Conservation (phyloP, 2,329 filamentous ascomycete species). For the Blastomyces gilchristii region DNA sequence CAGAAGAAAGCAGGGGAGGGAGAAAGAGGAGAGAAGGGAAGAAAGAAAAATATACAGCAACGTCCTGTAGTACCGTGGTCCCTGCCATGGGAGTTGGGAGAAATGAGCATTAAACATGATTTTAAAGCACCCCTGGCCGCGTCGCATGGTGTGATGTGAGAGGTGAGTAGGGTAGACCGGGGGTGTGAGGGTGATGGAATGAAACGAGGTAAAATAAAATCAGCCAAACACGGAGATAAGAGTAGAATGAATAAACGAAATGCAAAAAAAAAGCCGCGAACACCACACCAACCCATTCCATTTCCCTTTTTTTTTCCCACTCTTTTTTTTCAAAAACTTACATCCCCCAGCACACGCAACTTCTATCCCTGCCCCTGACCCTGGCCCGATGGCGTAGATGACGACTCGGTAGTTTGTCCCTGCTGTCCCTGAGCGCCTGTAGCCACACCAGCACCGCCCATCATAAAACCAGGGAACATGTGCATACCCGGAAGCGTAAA, state of each 20-base stretch:
- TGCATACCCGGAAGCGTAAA: slow-evolving; percentile 43
- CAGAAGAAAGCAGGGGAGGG: not conserved
- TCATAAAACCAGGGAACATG: slow-evolving; percentile 41
- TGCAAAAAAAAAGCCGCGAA: not conserved
- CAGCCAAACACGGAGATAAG: not conserved
- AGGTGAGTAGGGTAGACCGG: too few relatives aligned
- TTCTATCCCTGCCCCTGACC: slow-evolving; percentile 18
- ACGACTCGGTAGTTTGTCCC: slow-evolving; percentile 11
- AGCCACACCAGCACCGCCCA: slow-evolving; percentile 28
- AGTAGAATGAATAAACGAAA: not conserved
- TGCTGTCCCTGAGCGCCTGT: slow-evolving; percentile 1
- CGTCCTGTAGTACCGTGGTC: slow-evolving; percentile 8
- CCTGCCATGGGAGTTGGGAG: not conserved
- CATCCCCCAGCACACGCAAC: not conserved
- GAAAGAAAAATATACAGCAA: slow-evolving; percentile 16
- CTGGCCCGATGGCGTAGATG: slow-evolving; percentile 29
- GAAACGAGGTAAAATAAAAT: not conserved
- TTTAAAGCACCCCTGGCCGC: too few relatives aligned
- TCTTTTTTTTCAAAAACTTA: not conserved
- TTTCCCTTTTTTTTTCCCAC: not conserved
- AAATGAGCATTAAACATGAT: not conserved
- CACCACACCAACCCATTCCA: not conserved
- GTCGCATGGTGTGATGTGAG: not conserved
- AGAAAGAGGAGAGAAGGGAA: too few relatives aligned
- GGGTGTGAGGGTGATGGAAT: not conserved